phyloP scores from a whole-genome alignment of 2,329 filamentous ascomycete species.

The Didymellaceae sp. region DNA sequence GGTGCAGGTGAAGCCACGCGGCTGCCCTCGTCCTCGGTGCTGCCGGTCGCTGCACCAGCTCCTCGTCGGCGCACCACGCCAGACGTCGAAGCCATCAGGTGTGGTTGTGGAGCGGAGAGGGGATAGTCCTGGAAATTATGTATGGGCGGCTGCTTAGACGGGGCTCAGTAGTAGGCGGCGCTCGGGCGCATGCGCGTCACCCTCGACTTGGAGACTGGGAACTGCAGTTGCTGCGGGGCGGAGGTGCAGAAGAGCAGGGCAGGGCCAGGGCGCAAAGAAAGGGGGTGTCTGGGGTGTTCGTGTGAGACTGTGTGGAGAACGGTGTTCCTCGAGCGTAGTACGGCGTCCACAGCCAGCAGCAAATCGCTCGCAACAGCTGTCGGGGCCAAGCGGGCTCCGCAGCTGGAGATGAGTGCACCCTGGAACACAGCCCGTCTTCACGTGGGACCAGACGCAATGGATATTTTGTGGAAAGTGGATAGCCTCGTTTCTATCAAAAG shows the following conservation, averaged over 20 bases:
- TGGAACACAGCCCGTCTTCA: conserved; percentile 4
- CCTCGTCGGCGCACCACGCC: conserved; percentile 74
- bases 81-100: conserved; percentile 70
- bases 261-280: conserved; percentile 24
- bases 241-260: conserved; percentile 17
- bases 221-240: conserved; percentile 20
- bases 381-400: conserved; percentile 6
- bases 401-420: not conserved
- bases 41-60: conserved; percentile 57
- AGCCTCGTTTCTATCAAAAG: conserved; percentile 45
- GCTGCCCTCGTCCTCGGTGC: conserved; percentile 67
- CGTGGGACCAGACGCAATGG: not conserved
- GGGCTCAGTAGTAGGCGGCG: conserved; percentile 42
- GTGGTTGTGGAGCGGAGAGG: conserved; percentile 37
- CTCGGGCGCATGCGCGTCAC: conserved; percentile 43
- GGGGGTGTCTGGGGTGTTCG: conserved; percentile 18
- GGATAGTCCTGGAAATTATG: conserved; percentile 41
- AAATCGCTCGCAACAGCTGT: conserved; percentile 1
- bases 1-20: conserved; percentile 71
- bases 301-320: conserved; percentile 10
- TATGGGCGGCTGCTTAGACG: conserved; percentile 38
- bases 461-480: conserved; percentile 30
- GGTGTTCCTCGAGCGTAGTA: conserved; percentile 32
- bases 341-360: conserved; percentile 9
- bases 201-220: conserved; percentile 9